Percentiles rank a stretch among this genome's conserved stretches.
Evolutionary conservation across 305 asterid species (phyloP).

Genomic region (Fraxinus dipetala): DNA sequence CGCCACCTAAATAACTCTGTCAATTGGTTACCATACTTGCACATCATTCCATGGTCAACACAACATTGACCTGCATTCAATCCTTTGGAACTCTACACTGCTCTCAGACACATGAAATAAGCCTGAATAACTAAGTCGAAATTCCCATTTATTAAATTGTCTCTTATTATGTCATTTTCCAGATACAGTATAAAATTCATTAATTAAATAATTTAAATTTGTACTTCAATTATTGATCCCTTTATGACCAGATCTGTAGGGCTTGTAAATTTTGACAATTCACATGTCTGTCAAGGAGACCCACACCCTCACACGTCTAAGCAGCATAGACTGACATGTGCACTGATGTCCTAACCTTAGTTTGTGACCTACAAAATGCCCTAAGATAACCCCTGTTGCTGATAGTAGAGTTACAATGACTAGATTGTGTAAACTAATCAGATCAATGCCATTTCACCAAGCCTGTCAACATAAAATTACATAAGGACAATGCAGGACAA

Average conservation of each 20-base stretch:
- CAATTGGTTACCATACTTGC: background rate
- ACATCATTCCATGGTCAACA: background rate
- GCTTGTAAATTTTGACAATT: background rate
- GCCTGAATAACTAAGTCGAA: background rate
- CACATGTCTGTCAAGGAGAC: background rate
- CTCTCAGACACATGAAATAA: background rate
- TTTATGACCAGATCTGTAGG: background rate
- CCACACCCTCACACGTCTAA: background rate
- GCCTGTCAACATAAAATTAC: background rate
- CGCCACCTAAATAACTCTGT: background rate
- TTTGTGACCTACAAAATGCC: background rate
- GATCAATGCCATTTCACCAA: background rate
- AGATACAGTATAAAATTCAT: background rate
- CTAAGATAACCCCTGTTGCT: background rate
- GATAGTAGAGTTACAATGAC: background rate
- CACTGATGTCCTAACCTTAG: background rate
- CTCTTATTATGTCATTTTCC: background rate
- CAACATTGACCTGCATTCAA: background rate
- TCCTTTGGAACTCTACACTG: background rate
- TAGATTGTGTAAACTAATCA: constrained; percentile 2
- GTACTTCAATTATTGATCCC: background rate
- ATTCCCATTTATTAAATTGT: background rate
- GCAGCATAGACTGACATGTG: background rate
- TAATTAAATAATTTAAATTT: no score
- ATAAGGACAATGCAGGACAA: background rate